These are phyloP conservation scores for Teratosphaeria viscida DNA, from an alignment of 2,329 filamentous ascomycete species.

Conservation along the genomic window DNA sequence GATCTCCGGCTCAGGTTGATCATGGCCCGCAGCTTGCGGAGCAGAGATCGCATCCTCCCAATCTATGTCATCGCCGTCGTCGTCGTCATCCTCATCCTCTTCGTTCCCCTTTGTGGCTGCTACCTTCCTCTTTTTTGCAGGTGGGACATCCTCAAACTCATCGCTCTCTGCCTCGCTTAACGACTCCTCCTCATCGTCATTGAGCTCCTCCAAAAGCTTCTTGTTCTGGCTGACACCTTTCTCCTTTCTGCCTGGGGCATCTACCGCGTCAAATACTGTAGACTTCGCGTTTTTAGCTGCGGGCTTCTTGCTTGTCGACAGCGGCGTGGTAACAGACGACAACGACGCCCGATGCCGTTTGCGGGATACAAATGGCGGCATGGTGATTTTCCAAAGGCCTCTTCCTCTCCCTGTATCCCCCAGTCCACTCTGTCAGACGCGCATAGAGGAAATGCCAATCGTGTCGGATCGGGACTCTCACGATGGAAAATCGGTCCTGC, in stretches of 20 bases:
- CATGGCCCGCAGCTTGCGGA: conserved; percentile 1
- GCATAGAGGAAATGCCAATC: background rate
- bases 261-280: conserved; percentile 35
- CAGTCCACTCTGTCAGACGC: background rate
- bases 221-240: conserved; percentile 20
- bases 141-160: conserved; percentile 40
- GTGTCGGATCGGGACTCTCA: background rate
- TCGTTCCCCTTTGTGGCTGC: conserved; percentile 28
- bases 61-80: conserved; percentile 51
- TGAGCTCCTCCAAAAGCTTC: conserved; percentile 28
- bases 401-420: background rate
- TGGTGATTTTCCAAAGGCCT: conserved; percentile 22
- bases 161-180: conserved; percentile 36
- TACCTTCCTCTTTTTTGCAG: conserved; percentile 34
- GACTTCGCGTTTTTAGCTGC: conserved; percentile 24
- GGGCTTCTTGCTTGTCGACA: conserved; percentile 19
- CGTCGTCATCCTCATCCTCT: conserved; percentile 46
- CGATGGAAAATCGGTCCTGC: background rate
- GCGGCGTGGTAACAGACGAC: conserved; percentile 24
- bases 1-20: conserved; percentile 18
- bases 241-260: conserved; percentile 25
- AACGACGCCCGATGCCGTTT: conserved; percentile 51
- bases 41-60: conserved; percentile 47
- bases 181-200: conserved; percentile 29
- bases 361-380: conserved; percentile 59